phyloP scores from a whole-genome alignment of 2,329 filamentous ascomycete species.

The Nannizziopsis arthrosporioides region DNA sequence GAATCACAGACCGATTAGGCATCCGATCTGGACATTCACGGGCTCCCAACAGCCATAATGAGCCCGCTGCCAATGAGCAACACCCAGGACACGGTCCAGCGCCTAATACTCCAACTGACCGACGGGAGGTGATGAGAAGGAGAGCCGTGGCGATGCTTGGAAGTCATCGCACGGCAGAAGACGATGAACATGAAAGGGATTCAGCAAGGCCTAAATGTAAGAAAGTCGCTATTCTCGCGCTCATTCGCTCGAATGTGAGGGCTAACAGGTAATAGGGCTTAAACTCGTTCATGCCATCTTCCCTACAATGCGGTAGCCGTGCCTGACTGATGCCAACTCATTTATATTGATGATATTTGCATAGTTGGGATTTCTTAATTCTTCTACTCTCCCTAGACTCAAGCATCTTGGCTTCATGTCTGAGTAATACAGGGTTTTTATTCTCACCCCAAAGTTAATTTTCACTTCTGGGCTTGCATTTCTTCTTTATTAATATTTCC shows the following conservation, averaged over 20 bases:
- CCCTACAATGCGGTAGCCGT: too few relatives aligned
- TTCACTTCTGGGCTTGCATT: too few relatives aligned
- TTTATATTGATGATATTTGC: too few relatives aligned
- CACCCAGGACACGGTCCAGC: neutral
- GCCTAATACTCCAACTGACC: neutral
- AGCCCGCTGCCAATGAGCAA: neutral
- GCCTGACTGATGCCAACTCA: too few relatives aligned
- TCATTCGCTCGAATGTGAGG: neutral
- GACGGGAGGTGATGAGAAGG: constrained; percentile 14
- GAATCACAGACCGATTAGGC: neutral
- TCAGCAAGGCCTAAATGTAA: constrained; percentile 17
- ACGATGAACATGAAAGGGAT: constrained; percentile 16
- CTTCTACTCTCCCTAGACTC: too few relatives aligned
- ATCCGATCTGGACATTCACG: neutral
- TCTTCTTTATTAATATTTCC: too few relatives aligned
- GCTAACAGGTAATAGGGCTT: constrained; percentile 11
- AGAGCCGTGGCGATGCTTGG: constrained; percentile 15
- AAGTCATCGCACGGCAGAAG: constrained; percentile 12
- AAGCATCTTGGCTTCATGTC: too few relatives aligned
- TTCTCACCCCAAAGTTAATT: too few relatives aligned
- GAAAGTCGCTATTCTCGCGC: neutral
- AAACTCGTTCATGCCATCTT: constrained; percentile 9
- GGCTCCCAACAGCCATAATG: neutral
- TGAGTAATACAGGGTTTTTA: too few relatives aligned
- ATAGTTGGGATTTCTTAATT: too few relatives aligned